phyloP scores from a whole-genome alignment of 2,329 filamentous ascomycete genomes.

The Lizonia empirigonia region DNA sequence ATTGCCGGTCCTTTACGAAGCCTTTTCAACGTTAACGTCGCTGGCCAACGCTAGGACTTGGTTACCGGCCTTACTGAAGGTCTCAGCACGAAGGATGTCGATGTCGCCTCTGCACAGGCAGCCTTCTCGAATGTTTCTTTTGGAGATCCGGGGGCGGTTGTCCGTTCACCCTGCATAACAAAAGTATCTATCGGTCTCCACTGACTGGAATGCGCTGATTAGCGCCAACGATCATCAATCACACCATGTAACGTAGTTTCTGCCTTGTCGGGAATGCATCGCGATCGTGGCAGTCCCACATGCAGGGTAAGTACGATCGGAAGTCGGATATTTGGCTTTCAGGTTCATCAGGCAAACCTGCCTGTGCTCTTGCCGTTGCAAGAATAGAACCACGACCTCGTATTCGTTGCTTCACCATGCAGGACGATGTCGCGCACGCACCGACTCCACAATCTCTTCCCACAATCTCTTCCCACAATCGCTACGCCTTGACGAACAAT shows the following conservation, averaged over 20 bases:
- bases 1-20: neutral
- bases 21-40: neutral
- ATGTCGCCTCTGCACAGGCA: neutral
- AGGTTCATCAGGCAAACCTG: slow-evolving; percentile 4
- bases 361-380: slow-evolving; percentile 5
- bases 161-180: slow-evolving; percentile 15
- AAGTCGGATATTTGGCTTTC: slow-evolving; percentile 4
- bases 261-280: slow-evolving; percentile 10
- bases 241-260: slow-evolving; percentile 6
- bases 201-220: slow-evolving; percentile 4
- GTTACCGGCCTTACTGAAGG: too few relatives aligned
- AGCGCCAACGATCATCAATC: slow-evolving; percentile 1
- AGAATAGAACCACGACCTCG: slow-evolving; percentile 6
- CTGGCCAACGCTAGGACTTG: too few relatives aligned
- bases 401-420: slow-evolving; percentile 1
- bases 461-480: neutral
- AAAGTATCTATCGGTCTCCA: slow-evolving; percentile 1
- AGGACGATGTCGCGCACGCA: slow-evolving; percentile 3
- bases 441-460: slow-evolving; percentile 1
- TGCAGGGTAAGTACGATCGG: slow-evolving; percentile 14
- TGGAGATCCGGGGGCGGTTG: slow-evolving; percentile 17
- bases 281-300: slow-evolving; percentile 7
- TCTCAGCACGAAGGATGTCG: neutral
- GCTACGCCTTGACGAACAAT: slow-evolving; percentile 1
- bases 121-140: slow-evolving; percentile 7